phyloP scores from a whole-genome alignment of 2,329 filamentous ascomycete genomes.

The Fusarium sp. region DNA sequence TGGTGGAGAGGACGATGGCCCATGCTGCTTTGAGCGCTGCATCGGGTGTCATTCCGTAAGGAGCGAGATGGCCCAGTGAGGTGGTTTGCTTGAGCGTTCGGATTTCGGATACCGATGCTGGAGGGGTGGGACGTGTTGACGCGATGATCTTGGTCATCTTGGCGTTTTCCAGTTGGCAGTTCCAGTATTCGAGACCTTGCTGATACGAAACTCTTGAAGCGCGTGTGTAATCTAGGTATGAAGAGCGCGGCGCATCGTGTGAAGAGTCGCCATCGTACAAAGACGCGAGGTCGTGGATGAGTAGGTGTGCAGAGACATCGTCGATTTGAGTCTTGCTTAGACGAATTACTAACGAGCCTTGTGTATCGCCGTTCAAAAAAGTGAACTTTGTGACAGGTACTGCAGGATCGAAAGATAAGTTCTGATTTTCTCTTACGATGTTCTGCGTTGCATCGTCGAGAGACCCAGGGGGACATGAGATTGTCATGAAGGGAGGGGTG shows the following conservation, averaged over 20 bases:
- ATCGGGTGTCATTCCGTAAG: slow-evolving; percentile 62
- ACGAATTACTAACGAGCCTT: slow-evolving; percentile 61
- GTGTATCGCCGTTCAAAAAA: slow-evolving; percentile 62
- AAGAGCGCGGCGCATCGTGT: slow-evolving; percentile 52
- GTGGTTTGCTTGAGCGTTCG: slow-evolving; percentile 58
- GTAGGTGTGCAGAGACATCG: slow-evolving; percentile 57
- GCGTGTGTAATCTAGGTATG: slow-evolving; percentile 63
- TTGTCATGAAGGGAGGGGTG: slow-evolving; percentile 58
- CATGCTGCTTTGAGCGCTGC: slow-evolving; percentile 69
- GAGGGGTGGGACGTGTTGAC: slow-evolving; percentile 56
- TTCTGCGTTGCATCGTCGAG: slow-evolving; percentile 56
- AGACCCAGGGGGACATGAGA: slow-evolving; percentile 56
- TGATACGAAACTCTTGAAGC: slow-evolving; percentile 54
- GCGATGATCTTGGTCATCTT: slow-evolving; percentile 61
- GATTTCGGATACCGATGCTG: slow-evolving; percentile 51
- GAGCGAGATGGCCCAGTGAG: slow-evolving; percentile 56
- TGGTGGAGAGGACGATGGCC: slow-evolving; percentile 65
- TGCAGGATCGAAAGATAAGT: slow-evolving; percentile 55
- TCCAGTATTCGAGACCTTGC: slow-evolving; percentile 61
- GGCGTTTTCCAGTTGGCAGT: slow-evolving; percentile 58
- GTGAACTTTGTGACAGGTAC: slow-evolving; percentile 63
- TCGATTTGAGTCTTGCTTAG: slow-evolving; percentile 65
- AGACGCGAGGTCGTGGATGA: slow-evolving; percentile 62
- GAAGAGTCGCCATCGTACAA: slow-evolving; percentile 57
- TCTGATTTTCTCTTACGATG: slow-evolving; percentile 59